A percentile compares a stretch with the other conserved stretches of the same genome.
These are phyloP conservation scores for Scedosporium aurantiacum DNA, from an alignment of 2,329 filamentous ascomycete genomes.

Conservation along the genomic window DNA sequence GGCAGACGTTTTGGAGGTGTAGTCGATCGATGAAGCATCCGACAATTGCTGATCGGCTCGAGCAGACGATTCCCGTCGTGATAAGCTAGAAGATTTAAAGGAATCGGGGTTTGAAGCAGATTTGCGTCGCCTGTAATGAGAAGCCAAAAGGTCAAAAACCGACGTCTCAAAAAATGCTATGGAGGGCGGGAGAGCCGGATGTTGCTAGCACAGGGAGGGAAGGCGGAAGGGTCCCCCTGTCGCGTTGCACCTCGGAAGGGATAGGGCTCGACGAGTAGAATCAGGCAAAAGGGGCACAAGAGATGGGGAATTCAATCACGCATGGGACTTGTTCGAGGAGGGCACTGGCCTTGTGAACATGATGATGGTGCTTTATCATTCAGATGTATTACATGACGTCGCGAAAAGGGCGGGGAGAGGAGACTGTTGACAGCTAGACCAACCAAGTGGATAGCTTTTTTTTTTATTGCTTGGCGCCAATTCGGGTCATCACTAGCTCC, in stretches of 20 bases:
- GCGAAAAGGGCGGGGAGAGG: background rate
- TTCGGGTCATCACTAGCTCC: background rate
- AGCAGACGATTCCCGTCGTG: background rate
- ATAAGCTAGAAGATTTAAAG: background rate
- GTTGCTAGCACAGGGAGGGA: background rate
- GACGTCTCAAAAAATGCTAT: background rate
- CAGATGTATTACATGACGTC: background rate
- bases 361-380: background rate
- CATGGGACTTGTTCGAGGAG: background rate
- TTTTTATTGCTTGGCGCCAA: background rate
- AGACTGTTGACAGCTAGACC: background rate
- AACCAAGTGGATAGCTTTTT: background rate
- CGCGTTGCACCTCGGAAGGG: background rate
- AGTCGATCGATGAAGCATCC: slow-evolving; percentile 9
- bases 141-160: background rate
- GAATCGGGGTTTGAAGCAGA: background rate
- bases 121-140: background rate
- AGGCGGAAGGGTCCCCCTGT: background rate
- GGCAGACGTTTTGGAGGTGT: slow-evolving; percentile 25
- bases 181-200: background rate
- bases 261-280: background rate
- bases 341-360: background rate
- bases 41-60: background rate
- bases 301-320: background rate
- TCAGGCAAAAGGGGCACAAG: background rate